phyloP scores from a whole-genome alignment of 805 yeast species.

The Metschnikowia kofuensis region DNA sequence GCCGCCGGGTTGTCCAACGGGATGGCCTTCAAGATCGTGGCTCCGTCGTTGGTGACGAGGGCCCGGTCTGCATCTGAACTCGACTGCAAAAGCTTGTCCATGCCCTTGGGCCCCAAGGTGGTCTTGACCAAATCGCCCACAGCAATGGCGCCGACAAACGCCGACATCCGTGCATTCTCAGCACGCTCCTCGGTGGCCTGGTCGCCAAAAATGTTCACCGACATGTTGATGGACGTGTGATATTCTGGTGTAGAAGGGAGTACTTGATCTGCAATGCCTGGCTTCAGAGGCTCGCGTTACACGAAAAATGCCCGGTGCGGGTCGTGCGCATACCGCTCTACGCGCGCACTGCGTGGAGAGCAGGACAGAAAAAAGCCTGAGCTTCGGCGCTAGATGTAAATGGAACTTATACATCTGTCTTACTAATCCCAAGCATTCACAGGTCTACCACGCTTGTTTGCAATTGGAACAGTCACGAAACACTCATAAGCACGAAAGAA shows the following conservation, averaged over 20 bases:
- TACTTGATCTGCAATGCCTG: not conserved
- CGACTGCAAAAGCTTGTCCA: constrained; percentile 92
- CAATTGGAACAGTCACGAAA: too few species aligned
- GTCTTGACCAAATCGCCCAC: constrained; percentile 96
- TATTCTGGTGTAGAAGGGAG: not conserved
- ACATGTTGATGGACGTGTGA: constrained; percentile 34
- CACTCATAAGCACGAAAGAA: too few species aligned
- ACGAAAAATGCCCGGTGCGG: too few species aligned
- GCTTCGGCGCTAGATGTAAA: too few species aligned
- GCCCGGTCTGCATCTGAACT: constrained; percentile 70
- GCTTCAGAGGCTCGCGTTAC: not conserved
- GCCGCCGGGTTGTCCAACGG: constrained; percentile 98
- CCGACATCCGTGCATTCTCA: constrained; percentile 95
- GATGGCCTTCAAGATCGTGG: constrained; percentile 89
- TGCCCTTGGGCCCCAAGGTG: constrained; percentile 97
- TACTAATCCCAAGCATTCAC: too few species aligned
- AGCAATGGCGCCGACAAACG: constrained; percentile 98
- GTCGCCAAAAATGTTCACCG: constrained; percentile 93
- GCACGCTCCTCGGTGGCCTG: constrained; percentile 97
- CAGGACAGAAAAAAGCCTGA: too few species aligned
- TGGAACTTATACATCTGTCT: too few species aligned
- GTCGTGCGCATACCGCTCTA: too few species aligned
- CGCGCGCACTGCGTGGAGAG: too few species aligned
- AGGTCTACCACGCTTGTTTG: too few species aligned
- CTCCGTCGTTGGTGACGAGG: constrained; percentile 95